Conservation (phyloP, 2,329 filamentous ascomycete species). For the Diplocarpon rosae region DNA sequence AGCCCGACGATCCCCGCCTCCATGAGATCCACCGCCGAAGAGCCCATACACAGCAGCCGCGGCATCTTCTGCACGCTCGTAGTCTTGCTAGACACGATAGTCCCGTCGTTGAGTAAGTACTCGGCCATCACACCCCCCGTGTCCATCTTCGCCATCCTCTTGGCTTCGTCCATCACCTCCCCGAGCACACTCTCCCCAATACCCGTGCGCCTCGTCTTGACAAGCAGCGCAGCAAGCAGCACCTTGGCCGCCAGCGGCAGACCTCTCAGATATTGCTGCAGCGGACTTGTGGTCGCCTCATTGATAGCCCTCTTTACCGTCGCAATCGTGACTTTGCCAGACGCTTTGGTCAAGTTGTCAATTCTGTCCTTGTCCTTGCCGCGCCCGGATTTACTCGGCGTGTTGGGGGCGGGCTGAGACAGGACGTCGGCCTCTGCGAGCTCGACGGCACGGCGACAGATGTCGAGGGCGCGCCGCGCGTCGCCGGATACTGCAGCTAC, state of each 20-base stretch:
- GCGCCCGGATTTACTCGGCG: conserved; percentile 48
- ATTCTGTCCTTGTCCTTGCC: conserved; percentile 12
- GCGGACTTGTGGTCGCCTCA: conserved; percentile 84
- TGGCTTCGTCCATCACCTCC: conserved; percentile 80
- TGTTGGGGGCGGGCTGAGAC: conserved; percentile 34
- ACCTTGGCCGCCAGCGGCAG: conserved; percentile 76
- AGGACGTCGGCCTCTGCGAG: conserved; percentile 67
- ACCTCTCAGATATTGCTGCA: conserved; percentile 78
- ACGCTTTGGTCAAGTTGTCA: conserved; percentile 12
- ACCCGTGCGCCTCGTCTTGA: conserved; percentile 70
- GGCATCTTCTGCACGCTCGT: conserved; percentile 24
- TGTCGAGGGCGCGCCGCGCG: conserved; percentile 82
- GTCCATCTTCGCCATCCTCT: conserved; percentile 53
- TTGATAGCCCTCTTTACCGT: conserved; percentile 92
- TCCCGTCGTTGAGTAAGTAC: conserved; percentile 30
- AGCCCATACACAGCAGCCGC: conserved; percentile 49
- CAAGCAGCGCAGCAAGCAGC: conserved; percentile 71
- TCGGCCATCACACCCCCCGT: conserved; percentile 48
- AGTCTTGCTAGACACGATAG: background rate
- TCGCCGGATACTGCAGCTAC: conserved; percentile 95
- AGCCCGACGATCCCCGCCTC: conserved; percentile 82
- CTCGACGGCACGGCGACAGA: conserved; percentile 89
- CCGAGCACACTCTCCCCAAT: conserved; percentile 79
- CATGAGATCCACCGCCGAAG: conserved; percentile 70
- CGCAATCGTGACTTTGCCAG: conserved; percentile 70